Conservation (phyloP, 805 yeast genomes). For the Metschnikowia gelsemii region DNA sequence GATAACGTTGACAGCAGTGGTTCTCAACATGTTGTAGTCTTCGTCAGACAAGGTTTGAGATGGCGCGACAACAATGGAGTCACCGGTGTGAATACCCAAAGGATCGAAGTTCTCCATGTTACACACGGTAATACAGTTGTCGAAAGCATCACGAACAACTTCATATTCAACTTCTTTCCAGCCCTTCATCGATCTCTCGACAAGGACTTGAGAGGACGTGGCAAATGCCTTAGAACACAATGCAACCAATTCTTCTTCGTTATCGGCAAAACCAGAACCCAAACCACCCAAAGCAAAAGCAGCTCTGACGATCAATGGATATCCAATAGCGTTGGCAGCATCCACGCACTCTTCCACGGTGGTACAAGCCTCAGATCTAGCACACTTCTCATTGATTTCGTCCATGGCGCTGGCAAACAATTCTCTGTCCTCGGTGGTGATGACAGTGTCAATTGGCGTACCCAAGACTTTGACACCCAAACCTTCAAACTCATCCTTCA, state of each 20-base stretch:
- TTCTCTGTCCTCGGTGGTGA: constrained; percentile 98
- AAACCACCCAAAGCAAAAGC: constrained; percentile 97
- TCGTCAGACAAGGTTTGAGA: constrained; percentile 96
- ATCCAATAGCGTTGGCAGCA: constrained; percentile 86
- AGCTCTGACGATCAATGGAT: constrained; percentile 95
- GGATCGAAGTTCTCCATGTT: constrained; percentile 99
- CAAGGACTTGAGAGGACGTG: constrained; percentile 91
- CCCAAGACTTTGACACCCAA: constrained; percentile 95
- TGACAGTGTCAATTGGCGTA: constrained; percentile 92
- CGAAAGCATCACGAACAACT: constrained; percentile 96
- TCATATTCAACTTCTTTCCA: constrained; percentile 99
- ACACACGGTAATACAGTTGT: constrained; percentile 98
- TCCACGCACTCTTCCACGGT: constrained; percentile 75
- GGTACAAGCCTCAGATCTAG: constrained; percentile 84
- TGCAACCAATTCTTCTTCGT: constrained; percentile 75
- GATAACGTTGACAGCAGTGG: constrained; percentile 95
- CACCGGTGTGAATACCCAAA: constrained; percentile 98
- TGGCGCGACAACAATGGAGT: constrained; percentile 97
- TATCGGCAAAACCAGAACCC: constrained; percentile 96
- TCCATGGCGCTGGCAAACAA: constrained; percentile 92
- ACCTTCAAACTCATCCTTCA: constrained; percentile 91
- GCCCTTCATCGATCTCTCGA: constrained; percentile 96
- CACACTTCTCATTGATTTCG: constrained; percentile 93
- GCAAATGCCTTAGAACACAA: constrained; percentile 92
- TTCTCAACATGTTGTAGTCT: constrained; percentile 96